Evolutionary conservation across 345 rosid genomes (phyloP).

Genomic region (Camelina neglecta): DNA sequence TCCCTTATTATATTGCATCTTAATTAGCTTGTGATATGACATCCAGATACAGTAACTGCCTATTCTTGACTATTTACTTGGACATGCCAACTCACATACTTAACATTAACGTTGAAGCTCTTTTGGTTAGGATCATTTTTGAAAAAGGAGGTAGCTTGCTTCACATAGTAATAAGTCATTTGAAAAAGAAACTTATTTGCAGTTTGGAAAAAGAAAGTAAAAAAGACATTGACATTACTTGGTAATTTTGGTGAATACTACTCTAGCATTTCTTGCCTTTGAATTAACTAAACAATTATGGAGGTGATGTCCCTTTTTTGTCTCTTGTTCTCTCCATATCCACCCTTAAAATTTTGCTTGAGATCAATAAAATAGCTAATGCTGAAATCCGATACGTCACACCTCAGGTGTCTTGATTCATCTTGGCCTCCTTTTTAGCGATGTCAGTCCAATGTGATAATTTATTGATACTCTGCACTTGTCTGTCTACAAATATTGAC

Average conservation of each 20-base stretch:
- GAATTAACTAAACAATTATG: background rate
- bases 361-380: constrained; percentile 18
- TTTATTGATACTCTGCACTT: constrained; percentile 17
- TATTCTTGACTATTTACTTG: constrained; percentile 18
- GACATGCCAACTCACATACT: constrained; percentile 20
- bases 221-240: constrained; percentile 2
- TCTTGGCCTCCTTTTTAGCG: constrained; percentile 10
- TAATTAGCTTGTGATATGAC: constrained; percentile 31
- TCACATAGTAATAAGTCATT: constrained; percentile 15
- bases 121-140: constrained; percentile 24
- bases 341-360: constrained; percentile 4
- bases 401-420: constrained; percentile 6
- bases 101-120: constrained; percentile 6
- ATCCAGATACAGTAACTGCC: constrained; percentile 7
- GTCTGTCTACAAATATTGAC: constrained; percentile 12
- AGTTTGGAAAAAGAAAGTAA: constrained; percentile 4
- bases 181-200: constrained; percentile 2
- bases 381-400: constrained; percentile 20
- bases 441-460: constrained; percentile 12
- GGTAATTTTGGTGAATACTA: constrained; percentile 18
- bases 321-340: constrained; percentile 10
- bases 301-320: constrained; percentile 6
- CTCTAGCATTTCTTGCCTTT: constrained; percentile 6
- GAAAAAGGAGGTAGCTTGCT: constrained; percentile 10
- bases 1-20: constrained; percentile 15